A percentile compares a stretch with the other conserved stretches of the same genome.
Conservation (phyloP, 306 rosid genomes). For the Clitoria ternatea region DNA sequence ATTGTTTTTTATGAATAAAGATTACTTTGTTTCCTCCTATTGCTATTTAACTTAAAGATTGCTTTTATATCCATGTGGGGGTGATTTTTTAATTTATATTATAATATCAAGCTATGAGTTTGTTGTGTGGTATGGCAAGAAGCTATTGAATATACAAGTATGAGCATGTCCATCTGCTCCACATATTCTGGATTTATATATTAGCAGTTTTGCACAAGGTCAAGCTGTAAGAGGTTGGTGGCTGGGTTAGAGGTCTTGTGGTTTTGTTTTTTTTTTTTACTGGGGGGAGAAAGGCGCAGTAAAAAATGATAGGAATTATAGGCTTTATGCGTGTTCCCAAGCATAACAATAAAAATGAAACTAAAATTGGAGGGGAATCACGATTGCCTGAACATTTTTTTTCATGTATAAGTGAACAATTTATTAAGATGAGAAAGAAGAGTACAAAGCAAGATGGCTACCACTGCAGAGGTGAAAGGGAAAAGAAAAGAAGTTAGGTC, state of each 20-base stretch:
- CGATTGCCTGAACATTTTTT: background rate
- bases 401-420: background rate
- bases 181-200: background rate
- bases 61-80: background rate
- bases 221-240: background rate
- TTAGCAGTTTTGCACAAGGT: background rate
- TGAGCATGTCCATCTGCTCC: constrained; percentile 2
- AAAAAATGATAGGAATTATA: background rate
- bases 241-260: background rate
- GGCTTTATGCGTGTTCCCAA: background rate
- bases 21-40: background rate
- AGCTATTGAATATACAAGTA: background rate
- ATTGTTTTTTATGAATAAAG: background rate
- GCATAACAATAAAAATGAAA: background rate
- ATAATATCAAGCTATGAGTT: background rate
- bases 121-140: background rate
- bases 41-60: background rate
- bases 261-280: background rate
- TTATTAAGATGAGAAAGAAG: background rate
- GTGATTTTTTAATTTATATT: background rate
- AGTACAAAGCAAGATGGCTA: constrained; percentile 4
- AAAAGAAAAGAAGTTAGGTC: background rate
- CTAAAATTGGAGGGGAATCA: background rate
- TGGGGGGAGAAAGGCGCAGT: background rate
- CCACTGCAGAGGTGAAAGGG: background rate